Conservation (phyloP, 371 early-diverging fungal species). For the Dichotomocladium elegans region DNA sequence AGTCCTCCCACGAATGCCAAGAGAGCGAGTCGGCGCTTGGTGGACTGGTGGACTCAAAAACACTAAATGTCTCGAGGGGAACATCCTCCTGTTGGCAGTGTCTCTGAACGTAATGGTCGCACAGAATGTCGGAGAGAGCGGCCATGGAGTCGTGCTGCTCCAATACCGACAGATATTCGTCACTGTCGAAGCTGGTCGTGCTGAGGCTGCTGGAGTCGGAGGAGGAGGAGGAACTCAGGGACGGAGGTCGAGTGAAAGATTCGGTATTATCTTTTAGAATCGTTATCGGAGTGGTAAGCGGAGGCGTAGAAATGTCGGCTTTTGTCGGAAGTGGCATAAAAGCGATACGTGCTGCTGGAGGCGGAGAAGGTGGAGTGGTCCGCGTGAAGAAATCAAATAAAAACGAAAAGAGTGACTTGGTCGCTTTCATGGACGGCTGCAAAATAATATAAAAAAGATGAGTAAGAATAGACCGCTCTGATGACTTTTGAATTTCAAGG, state of each 20-base stretch:
- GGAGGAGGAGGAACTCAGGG: slow-evolving; percentile 4
- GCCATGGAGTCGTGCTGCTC: slow-evolving; percentile 8
- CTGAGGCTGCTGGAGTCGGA: not conserved
- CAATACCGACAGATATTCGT: too few relatives aligned
- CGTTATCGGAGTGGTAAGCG: slow-evolving; percentile 3
- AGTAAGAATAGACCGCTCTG: not conserved
- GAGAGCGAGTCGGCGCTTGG: not conserved
- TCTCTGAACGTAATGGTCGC: slow-evolving; percentile 2
- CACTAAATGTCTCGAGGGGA: not conserved
- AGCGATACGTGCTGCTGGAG: not conserved
- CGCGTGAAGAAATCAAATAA: not conserved
- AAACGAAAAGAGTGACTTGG: not conserved
- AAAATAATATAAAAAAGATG: not conserved
- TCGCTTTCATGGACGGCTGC: not conserved
- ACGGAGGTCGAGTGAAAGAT: not conserved
- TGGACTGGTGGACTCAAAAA: not conserved
- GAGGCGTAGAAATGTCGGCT: slow-evolving; percentile 6
- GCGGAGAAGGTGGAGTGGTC: not conserved
- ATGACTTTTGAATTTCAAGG: not conserved
- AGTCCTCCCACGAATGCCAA: not conserved
- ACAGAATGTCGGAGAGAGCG: slow-evolving; percentile 10
- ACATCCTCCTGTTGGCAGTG: not conserved
- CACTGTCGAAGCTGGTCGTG: too few relatives aligned
- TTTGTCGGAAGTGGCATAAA: slow-evolving; percentile 7
- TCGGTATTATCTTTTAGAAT: not conserved